Percentiles rank a stretch among this genome's conserved stretches.
These are phyloP conservation scores for Amanita subjunquillea DNA, from an alignment of 768 basidiomycete species.

Conservation along the genomic window DNA sequence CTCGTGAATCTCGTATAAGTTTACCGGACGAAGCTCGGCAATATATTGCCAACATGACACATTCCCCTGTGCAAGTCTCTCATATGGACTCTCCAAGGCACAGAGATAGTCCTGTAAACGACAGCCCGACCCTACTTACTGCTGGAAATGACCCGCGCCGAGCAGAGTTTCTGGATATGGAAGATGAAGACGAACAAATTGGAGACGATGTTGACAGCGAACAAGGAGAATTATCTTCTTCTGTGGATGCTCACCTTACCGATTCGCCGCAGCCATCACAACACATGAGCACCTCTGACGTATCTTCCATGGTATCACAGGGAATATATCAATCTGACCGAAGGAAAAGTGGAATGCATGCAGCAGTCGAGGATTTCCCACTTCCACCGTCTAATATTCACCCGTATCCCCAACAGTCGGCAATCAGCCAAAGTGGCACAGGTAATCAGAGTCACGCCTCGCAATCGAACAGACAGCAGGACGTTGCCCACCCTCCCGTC, in stretches of 20 bases:
- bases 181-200: slow-evolving; percentile 35
- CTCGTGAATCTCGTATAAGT: slow-evolving; percentile 60
- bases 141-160: slow-evolving; percentile 9
- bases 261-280: slow-evolving; percentile 1
- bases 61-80: slow-evolving; percentile 53
- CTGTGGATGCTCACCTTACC: not conserved
- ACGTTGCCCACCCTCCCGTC: not conserved
- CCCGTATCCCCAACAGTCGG: slow-evolving; percentile 15
- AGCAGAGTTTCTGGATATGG: slow-evolving; percentile 63
- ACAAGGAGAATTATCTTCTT: not conserved
- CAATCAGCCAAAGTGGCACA: slow-evolving; percentile 13
- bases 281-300: not conserved
- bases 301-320: not conserved
- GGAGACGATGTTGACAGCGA: slow-evolving; percentile 13
- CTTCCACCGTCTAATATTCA: slow-evolving; percentile 26
- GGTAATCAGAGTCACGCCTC: slow-evolving; percentile 5
- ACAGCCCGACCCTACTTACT: slow-evolving; percentile 11
- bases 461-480: not conserved
- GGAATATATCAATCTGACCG: slow-evolving; percentile 9
- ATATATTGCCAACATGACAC: slow-evolving; percentile 59
- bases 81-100: slow-evolving; percentile 21
- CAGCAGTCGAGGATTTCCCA: slow-evolving; percentile 42
- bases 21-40: slow-evolving; percentile 70
- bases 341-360: slow-evolving; percentile 23
- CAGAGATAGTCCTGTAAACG: not conserved